Percentiles rank a stretch among this genome's conserved stretches.
Conservation (phyloP, 306 rosid genomes). For the Prunus armeniaca region DNA sequence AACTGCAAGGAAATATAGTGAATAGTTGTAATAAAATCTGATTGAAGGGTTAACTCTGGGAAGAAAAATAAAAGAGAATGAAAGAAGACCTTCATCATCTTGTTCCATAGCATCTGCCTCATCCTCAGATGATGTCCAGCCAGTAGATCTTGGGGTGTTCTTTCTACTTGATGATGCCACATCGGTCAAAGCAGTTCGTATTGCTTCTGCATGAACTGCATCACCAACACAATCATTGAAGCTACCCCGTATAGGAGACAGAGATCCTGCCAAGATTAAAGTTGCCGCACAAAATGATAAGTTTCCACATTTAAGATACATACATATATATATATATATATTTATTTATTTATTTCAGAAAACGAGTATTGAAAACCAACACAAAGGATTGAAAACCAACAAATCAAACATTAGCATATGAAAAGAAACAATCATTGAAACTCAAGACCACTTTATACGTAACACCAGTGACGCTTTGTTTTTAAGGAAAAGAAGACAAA, state of each 20-base stretch:
- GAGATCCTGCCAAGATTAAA: conserved; percentile 48
- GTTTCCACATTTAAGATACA: background rate
- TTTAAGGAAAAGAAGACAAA: background rate
- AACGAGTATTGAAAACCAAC: background rate
- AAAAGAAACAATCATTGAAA: background rate
- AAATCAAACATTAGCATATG: background rate
- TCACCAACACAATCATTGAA: conserved; percentile 63
- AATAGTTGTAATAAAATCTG: background rate
- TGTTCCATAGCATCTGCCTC: conserved; percentile 80
- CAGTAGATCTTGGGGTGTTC: conserved; percentile 39
- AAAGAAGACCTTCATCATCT: conserved; percentile 70
- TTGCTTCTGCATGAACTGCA: conserved; percentile 65
- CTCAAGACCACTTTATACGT: background rate
- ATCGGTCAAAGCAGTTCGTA: conserved; percentile 74
- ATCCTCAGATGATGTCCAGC: conserved; percentile 96
- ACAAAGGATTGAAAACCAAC: too few species aligned
- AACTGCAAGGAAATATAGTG: background rate
- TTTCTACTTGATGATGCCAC: conserved; percentile 73
- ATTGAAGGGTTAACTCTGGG: background rate
- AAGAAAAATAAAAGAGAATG: background rate
- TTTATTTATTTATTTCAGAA: background rate
- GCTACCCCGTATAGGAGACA: conserved; percentile 64
- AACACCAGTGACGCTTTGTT: background rate
- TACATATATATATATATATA: background rate
- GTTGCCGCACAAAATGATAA: conserved; percentile 3